Base-by-base conservation (phyloP, 768 basidiomycete species). In the Leccinum disarticulatum region DNA sequence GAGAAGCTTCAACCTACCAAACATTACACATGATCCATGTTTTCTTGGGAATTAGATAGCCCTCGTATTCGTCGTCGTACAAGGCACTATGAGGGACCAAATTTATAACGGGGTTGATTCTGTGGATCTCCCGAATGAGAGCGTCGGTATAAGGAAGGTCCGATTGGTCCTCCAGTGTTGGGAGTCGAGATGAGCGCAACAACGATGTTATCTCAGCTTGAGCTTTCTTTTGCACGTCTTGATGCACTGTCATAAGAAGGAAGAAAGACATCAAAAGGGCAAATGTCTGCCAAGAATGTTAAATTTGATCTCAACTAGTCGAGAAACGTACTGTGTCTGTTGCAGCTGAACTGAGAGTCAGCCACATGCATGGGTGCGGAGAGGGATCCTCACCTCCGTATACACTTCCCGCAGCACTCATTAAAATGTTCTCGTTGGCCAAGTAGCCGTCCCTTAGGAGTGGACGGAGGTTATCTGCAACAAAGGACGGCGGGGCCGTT, bases 61-160 rank as follows among this genome's bases (percentile, higher is more conserved):
- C 64, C 8, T 59, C 31, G 15, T 66, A 66, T 35, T 53, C 38
- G 2, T 63, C 54, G 41, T 66, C 59, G 11, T 46, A 10, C 27
- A 52, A 60, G 22, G 56, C 49, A 14, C 52, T 48, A 15, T 70
- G 70, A 31, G 65, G 61, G 27, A 70, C 62, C 9, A 65, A 35
- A 13, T 65, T 68, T 9, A 62, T 51, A 6, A 66, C 53, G 15
- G 68, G 64, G 22, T 61, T 38, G 31, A 61, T 68, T 14, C 67
- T 50, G 22, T 61, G 57, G 15, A 66, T 65, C 58, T 70, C 71
- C 52, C 60, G 60, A 53, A 70, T 58, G 19, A 71, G 55, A 6
- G 73, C 68, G 3, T 65, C 52, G 5, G 70, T 57, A 54, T 71
- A 74, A 8, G 71, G 72, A n/a, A 72, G 57, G 8, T 62, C 51